phyloP scores from a whole-genome alignment of 176 grass and related monocot species.

The Poa pratensis region DNA sequence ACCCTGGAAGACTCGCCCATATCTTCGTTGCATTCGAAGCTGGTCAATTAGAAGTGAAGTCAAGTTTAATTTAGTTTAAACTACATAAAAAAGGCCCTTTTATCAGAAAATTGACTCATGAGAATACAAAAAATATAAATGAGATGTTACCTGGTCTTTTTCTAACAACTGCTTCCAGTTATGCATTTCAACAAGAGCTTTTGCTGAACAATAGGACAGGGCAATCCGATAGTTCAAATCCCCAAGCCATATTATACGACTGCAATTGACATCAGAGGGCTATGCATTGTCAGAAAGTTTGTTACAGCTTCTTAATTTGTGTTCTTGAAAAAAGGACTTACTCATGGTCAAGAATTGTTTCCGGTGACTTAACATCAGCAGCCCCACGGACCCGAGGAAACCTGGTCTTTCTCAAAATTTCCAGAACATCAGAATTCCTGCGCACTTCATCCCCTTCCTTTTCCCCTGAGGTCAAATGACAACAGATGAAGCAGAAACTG shows the following conservation, averaged over 20 bases:
- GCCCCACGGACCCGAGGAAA: slow-evolving; percentile 65
- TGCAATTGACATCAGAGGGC: slow-evolving; percentile 43
- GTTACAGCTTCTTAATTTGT: slow-evolving; percentile 5
- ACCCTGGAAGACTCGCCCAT: slow-evolving; percentile 79
- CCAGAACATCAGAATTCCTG: slow-evolving; percentile 87
- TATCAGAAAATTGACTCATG: slow-evolving; percentile 19
- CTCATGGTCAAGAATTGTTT: slow-evolving; percentile 95
- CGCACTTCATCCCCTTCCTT: slow-evolving; percentile 95
- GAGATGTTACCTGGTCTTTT: slow-evolving; percentile 72
- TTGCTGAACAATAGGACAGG: slow-evolving; percentile 83
- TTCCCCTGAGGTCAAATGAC: slow-evolving; percentile 90
- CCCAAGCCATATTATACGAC: slow-evolving; percentile 96
- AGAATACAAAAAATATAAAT: no score
- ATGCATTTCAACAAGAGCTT: slow-evolving; percentile 92
- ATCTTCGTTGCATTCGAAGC: slow-evolving; percentile 84
- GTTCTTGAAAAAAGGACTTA: slow-evolving; percentile 38
- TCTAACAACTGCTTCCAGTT: slow-evolving; percentile 93
- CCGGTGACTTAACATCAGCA: slow-evolving; percentile 65
- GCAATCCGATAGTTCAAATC: slow-evolving; percentile 98
- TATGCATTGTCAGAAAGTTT: not conserved
- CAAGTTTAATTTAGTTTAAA: not conserved
- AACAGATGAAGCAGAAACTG: slow-evolving; percentile 90
- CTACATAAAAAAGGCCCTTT: not conserved
- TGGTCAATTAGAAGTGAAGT: slow-evolving; percentile 46
- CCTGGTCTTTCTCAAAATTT: slow-evolving; percentile 90